Percentiles rank a stretch among this genome's conserved stretches.
Evolutionary conservation across 140 eudicot species (phyloP).

Genomic region (Oenanthe javanica): DNA sequence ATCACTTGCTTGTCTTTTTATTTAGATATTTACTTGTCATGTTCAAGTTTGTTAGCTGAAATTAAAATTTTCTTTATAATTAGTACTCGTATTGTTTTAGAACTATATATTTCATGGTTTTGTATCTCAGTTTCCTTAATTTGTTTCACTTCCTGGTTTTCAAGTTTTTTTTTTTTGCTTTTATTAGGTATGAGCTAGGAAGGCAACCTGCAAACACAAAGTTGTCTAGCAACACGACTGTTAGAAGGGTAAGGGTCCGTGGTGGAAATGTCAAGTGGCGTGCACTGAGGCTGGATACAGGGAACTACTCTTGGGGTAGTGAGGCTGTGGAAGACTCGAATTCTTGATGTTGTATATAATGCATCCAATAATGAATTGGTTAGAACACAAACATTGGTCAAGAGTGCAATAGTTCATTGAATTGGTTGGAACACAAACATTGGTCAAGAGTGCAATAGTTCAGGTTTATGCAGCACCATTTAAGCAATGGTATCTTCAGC

Average conservation of each 20-base stretch:
- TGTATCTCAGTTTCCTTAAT: background rate
- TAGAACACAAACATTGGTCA: slow-evolving; percentile 7
- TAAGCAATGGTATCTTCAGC: slow-evolving; percentile 12
- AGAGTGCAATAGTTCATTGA: slow-evolving; percentile 10
- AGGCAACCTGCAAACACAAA: slow-evolving; percentile 10
- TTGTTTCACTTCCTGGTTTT: background rate
- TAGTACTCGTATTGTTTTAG: too few relatives aligned
- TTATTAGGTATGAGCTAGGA: background rate
- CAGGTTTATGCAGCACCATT: slow-evolving; percentile 12
- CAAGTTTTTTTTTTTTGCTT: background rate
- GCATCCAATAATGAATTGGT: slow-evolving; percentile 9
- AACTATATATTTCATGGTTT: too few relatives aligned
- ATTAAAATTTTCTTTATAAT: too few relatives aligned
- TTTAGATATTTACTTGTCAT: too few relatives aligned
- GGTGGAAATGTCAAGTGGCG: slow-evolving; percentile 13
- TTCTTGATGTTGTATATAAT: slow-evolving; percentile 8
- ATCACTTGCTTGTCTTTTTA: too few relatives aligned
- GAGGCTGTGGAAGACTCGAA: slow-evolving; percentile 11
- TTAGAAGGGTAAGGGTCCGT: slow-evolving; percentile 9
- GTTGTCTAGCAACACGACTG: slow-evolving; percentile 11
- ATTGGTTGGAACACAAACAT: slow-evolving; percentile 8
- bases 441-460: slow-evolving; percentile 9
- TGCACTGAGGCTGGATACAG: slow-evolving; percentile 10
- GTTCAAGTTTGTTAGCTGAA: background rate
- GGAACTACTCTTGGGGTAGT: slow-evolving; percentile 12